A percentile compares a stretch with the other conserved stretches of the same genome.
These are phyloP conservation scores for Saccharomycopsis fermentans DNA, from an alignment of 805 yeast species.

Conservation along the genomic window DNA sequence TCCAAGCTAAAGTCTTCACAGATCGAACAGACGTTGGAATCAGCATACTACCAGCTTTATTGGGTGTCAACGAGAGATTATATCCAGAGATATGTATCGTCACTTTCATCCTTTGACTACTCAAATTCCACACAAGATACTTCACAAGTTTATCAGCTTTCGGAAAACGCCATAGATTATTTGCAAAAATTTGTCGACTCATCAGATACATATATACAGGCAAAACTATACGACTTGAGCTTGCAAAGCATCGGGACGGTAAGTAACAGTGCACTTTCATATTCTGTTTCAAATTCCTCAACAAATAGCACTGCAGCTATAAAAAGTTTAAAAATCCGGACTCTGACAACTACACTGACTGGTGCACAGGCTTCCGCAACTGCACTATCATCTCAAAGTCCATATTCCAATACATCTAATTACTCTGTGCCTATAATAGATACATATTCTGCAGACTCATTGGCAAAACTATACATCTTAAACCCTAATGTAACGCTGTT, in stretches of 20 bases:
- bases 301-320: neutral
- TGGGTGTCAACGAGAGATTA: conserved; percentile 55
- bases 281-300: conserved; percentile 11
- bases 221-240: conserved; percentile 55
- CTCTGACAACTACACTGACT: conserved; percentile 1
- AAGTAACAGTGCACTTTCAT: conserved; percentile 31
- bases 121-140: conserved; percentile 51
- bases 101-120: neutral
- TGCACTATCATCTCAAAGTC: conserved; percentile 18
- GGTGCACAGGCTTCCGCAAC: conserved; percentile 14
- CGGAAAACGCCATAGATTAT: conserved; percentile 32
- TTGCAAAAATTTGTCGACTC: conserved; percentile 55
- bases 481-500: conserved; percentile 37
- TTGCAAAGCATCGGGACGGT: conserved; percentile 38
- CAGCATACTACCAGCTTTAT: conserved; percentile 55
- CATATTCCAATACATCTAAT: conserved; percentile 7
- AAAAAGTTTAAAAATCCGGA: neutral
- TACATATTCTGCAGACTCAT: conserved; percentile 24
- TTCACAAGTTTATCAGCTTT: conserved; percentile 39
- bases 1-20: conserved; percentile 78
- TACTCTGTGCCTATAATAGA: conserved; percentile 18
- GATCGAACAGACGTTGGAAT: conserved; percentile 54
- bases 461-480: conserved; percentile 40
- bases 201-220: conserved; percentile 52
- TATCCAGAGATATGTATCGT: conserved; percentile 36